Base-by-base conservation (phyloP, 305 asterid species). In the Fraxinus baroniana region DNA sequence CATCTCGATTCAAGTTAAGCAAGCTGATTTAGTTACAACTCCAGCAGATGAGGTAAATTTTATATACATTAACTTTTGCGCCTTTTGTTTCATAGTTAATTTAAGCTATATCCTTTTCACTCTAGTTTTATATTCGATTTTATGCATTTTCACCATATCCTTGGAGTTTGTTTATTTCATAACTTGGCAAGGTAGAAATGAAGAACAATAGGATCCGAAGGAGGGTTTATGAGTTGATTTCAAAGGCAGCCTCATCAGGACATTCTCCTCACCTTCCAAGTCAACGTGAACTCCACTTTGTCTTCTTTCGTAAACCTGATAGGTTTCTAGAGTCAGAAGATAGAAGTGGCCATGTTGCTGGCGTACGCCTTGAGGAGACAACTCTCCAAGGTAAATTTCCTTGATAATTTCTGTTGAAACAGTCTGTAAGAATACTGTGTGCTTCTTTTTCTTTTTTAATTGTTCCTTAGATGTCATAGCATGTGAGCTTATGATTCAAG, bases 151-250 rank as follows among this genome's bases (percentile, higher is more conserved):
- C 36, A 26, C 18, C 18, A 78, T 77, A 79, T 84, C 77, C 80
- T 32, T 46, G 20, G 68, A 68, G 83, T 90, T 89, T 78, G 87
- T 77, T 77, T 52, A 88, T 77, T 77, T 81, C 44, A 72, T 88
- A 83, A 70, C 77, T 83, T 87, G 89, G 87, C 89, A 89, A 94
- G 98, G 94, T 92, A 91, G 97, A 89, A 85, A 87, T 93, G 91
- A 96, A 92, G 91, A 92, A 87, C 82, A 93, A 83, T 88, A 91
- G 99, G 88, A 93, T 93, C 84, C 91, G 93, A 79, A 92, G 92
- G 89, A 93, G 98, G 79, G 94, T 96, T 78, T 87, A 93, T 74
- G 99, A 96, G 84, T 87, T 94, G 92, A 93, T 94, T 77, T 91
- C 97, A 8, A 93, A 90, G 87, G 97, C 97, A 74, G 97, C 86